Evolutionary conservation across 495 filamentous ascomycete species (phyloP), one percentile per base, ranked within the genome.

Genomic region (Podospora appendiculata): DNA sequence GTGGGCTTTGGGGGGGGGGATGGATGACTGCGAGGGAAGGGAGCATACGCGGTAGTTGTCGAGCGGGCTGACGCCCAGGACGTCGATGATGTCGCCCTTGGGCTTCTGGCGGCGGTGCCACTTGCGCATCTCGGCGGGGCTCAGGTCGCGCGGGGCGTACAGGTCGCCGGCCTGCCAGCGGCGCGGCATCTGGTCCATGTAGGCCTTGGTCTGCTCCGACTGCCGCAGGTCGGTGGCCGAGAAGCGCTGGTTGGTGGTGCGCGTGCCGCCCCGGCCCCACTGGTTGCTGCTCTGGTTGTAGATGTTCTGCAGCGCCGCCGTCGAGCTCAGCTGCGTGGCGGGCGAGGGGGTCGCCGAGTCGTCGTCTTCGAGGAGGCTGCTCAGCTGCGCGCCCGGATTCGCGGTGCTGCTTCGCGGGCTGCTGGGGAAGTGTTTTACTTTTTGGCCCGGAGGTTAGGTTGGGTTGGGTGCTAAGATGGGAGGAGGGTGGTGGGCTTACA

Each of bases 121-220:
- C 70, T 87, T 89, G 66, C 65, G 71, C 81, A 85, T 84, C 77
- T 95, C 89, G 50, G 71, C 65, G 8, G 81, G 71, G 51, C 79
- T 84, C 48, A 98, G 70, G 74, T 98, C 93, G 65, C 90, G 87
- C 40, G 94, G 94, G 40, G 90, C 79, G 68, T 96, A 96, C 44
- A 94, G 75, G 66, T 96, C 90, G 62, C 93, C 93, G 9, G 69
- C 56, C 57, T 69, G 71, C 81, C 83, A 96, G 14, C 78, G 74
- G 47, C 89, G 70, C 32, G 19, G 66, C 54, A 78, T 69, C 58
- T 72, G 67, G 41, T 63, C 60, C 53, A 70, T 7, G 67, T 66
- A 74, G 46, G 59, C 59, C 16, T 69, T 63, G 51, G 48, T 53
- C 45, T 41, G 52, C 8, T 34, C 25, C 12, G 32, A 6, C 2